These are phyloP conservation scores for Coemansia sp. DNA, from an alignment of 192 early-diverging fungal species.

Conservation along the genomic window DNA sequence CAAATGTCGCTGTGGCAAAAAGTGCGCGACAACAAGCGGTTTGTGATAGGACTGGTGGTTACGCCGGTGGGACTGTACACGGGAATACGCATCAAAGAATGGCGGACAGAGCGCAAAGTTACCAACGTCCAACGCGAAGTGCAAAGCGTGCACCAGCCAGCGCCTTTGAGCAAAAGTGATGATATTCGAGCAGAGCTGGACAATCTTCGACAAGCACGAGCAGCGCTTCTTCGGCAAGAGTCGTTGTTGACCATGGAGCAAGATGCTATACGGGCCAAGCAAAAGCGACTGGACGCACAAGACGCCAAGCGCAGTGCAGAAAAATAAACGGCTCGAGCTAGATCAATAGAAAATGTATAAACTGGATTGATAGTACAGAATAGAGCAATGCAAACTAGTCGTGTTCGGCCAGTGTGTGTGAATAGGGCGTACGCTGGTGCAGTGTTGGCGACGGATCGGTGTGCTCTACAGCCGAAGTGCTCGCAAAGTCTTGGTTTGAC, in stretches of 20 bases:
- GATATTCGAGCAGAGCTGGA: slow-evolving; percentile 21
- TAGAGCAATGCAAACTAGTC: not conserved
- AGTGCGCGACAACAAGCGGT: slow-evolving; percentile 20
- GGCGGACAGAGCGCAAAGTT: slow-evolving; percentile 17
- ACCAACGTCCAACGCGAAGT: slow-evolving; percentile 15
- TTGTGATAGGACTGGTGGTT: slow-evolving; percentile 38
- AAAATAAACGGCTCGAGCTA: not conserved
- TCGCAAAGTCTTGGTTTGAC: not conserved
- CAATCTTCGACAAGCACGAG: slow-evolving; percentile 15
- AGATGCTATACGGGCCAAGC: slow-evolving; percentile 36
- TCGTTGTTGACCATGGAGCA: slow-evolving; percentile 21
- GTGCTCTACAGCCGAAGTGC: slow-evolving; percentile 7
- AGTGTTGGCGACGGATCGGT: not conserved
- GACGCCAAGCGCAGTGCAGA: slow-evolving; percentile 5
- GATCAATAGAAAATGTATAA: slow-evolving; percentile 1
- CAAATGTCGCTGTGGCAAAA: slow-evolving; percentile 2
- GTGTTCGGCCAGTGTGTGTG: not conserved
- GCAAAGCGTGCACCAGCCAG: not conserved
- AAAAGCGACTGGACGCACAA: slow-evolving; percentile 26
- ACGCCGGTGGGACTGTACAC: slow-evolving; percentile 41
- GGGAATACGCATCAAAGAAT: slow-evolving; percentile 32
- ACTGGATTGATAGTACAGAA: slow-evolving; percentile 11
- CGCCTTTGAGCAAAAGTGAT: not conserved
- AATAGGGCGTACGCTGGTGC: slow-evolving; percentile 11
- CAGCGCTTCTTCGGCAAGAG: slow-evolving; percentile 20